Conservation (phyloP, 2,329 filamentous ascomycete species). For the Xylariaceae sp. region DNA sequence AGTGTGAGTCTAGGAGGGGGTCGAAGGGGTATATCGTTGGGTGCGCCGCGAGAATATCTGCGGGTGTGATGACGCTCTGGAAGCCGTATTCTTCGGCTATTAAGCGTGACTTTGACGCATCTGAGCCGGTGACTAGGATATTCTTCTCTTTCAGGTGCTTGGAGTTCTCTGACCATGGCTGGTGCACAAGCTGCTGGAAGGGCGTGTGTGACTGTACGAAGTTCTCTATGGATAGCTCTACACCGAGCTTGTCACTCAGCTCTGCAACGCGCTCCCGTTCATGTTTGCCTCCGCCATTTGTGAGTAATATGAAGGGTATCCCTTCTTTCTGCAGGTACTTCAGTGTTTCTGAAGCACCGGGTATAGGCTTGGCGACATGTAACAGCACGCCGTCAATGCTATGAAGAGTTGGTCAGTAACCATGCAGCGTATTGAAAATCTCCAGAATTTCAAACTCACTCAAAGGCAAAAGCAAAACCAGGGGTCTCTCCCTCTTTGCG, state of each 20-base stretch:
- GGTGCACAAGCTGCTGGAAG: constrained; percentile 60
- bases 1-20: constrained; percentile 58
- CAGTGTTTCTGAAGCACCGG: constrained; percentile 72
- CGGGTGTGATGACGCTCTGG: constrained; percentile 76
- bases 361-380: constrained; percentile 73
- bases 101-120: constrained; percentile 61
- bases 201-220: constrained; percentile 92
- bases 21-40: constrained; percentile 83
- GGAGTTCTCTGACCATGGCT: background rate
- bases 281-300: constrained; percentile 87
- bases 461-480: constrained; percentile 32
- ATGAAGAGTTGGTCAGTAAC: constrained; percentile 8
- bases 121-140: constrained; percentile 70
- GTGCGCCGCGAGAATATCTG: constrained; percentile 72
- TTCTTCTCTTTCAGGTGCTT: constrained; percentile 53
- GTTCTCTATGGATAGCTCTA: constrained; percentile 61
- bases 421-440: background rate
- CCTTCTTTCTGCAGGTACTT: constrained; percentile 66
- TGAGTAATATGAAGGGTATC: constrained; percentile 91
- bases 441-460: constrained; percentile 28
- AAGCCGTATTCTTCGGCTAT: constrained; percentile 81
- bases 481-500: constrained; percentile 14
- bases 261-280: constrained; percentile 71
- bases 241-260: constrained; percentile 60
- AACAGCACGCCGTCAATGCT: constrained; percentile 93